Conservation (phyloP, 768 basidiomycete species). For the Saitozyma podzolica region DNA sequence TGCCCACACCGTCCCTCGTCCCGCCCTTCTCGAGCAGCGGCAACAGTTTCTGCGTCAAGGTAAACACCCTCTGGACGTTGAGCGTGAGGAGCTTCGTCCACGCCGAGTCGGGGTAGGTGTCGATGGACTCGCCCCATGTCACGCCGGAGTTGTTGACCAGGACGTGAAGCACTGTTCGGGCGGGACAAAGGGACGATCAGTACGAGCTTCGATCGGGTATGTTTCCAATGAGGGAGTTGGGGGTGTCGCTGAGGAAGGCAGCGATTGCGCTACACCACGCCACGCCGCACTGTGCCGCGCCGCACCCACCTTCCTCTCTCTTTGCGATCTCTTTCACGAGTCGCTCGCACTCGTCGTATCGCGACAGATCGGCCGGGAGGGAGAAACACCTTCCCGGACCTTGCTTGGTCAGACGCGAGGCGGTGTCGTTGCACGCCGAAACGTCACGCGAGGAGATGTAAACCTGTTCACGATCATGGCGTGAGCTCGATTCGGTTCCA, state of each 20-base stretch:
- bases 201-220: neutral
- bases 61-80: constrained; percentile 67
- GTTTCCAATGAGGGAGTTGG: neutral
- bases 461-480: constrained; percentile 50
- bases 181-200: neutral
- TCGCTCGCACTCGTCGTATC: constrained; percentile 60
- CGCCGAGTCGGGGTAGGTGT: constrained; percentile 58
- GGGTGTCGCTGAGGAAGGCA: no score
- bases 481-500: neutral
- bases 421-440: constrained; percentile 60
- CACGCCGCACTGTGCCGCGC: neutral
- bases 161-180: neutral
- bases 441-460: constrained; percentile 66
- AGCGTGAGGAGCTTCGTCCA: constrained; percentile 65
- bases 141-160: constrained; percentile 65
- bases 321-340: constrained; percentile 59
- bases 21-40: constrained; percentile 62
- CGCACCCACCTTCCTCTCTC: constrained; percentile 57
- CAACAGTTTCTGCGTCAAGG: constrained; percentile 63
- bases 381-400: constrained; percentile 62
- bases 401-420: constrained; percentile 59
- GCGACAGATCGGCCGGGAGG: constrained; percentile 62
- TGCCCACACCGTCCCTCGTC: constrained; percentile 53
- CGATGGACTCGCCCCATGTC: constrained; percentile 51
- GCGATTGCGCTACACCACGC: neutral